Conservation (phyloP, 2,329 filamentous ascomycete species). For the Sarocladium strictum region DNA sequence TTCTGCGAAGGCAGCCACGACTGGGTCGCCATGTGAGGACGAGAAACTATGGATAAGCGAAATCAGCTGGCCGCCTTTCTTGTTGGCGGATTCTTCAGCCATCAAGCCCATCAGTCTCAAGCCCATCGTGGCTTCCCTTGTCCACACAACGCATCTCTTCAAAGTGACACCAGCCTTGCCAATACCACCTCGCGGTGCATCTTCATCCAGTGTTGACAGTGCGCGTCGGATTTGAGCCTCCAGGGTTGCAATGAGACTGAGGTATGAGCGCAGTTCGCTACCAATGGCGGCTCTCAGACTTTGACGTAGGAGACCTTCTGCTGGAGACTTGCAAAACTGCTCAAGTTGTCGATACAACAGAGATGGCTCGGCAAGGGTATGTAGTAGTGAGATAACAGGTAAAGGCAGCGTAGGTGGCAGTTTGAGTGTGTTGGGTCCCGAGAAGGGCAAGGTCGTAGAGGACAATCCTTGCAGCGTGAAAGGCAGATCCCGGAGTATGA, state of each 20-base stretch:
- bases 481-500: constrained; percentile 72
- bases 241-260: constrained; percentile 83
- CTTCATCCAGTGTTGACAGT: constrained; percentile 65
- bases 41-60: constrained; percentile 91
- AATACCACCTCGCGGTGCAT: constrained; percentile 61
- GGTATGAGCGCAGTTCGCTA: constrained; percentile 79
- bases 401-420: constrained; percentile 75
- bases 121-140: constrained; percentile 92
- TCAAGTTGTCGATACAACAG: constrained; percentile 81
- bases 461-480: constrained; percentile 91
- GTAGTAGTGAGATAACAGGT: constrained; percentile 78
- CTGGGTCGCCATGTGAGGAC: constrained; percentile 88
- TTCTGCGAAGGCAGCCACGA: constrained; percentile 90
- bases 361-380: constrained; percentile 87
- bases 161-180: constrained; percentile 87
- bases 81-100: constrained; percentile 79
- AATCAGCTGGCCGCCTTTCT: constrained; percentile 85
- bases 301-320: constrained; percentile 82
- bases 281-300: constrained; percentile 84
- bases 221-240: constrained; percentile 88
- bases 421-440: constrained; percentile 61
- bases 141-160: constrained; percentile 96
- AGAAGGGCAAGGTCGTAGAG: constrained; percentile 76
- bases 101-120: constrained; percentile 89
- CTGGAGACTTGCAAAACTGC: constrained; percentile 73